phyloP scores from a whole-genome alignment of 805 yeast genomes.

The Helenozyma rhizophorensis region DNA sequence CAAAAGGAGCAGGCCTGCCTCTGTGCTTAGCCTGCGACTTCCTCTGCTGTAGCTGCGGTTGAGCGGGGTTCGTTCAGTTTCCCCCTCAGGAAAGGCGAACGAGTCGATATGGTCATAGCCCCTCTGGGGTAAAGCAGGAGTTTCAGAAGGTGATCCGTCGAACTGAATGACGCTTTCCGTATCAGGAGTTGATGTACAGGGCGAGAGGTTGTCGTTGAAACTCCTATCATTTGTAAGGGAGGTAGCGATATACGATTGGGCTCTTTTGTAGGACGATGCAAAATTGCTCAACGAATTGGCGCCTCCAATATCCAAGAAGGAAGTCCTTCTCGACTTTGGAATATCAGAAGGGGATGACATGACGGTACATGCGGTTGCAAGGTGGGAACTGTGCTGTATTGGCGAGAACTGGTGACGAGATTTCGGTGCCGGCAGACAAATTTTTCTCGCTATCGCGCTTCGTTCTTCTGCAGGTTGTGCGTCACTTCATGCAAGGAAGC shows the following conservation, averaged over 20 bases:
- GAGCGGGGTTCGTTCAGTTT: constrained; percentile 1
- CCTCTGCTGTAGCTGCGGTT: constrained; percentile 2
- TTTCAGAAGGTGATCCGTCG: too few relatives aligned
- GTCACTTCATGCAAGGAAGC: too few relatives aligned
- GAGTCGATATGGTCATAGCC: too few relatives aligned
- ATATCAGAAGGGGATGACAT: neutral
- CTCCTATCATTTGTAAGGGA: too few relatives aligned
- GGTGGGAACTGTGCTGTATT: too few relatives aligned
- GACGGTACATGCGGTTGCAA: too few relatives aligned
- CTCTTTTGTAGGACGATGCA: constrained; percentile 36
- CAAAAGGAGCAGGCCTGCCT: neutral
- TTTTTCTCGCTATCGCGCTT: too few relatives aligned
- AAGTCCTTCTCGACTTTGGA: constrained; percentile 18
- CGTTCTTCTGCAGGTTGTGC: too few relatives aligned
- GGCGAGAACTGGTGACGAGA: too few relatives aligned
- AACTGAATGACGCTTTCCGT: neutral
- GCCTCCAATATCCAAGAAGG: constrained; percentile 32
- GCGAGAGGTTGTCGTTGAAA: constrained; percentile 2
- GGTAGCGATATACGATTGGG: constrained; percentile 20
- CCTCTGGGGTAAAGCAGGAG: too few relatives aligned
- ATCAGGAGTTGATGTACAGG: neutral
- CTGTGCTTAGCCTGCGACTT: constrained; percentile 1
- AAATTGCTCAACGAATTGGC: constrained; percentile 35
- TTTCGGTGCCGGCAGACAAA: too few relatives aligned
- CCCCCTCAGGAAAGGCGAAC: neutral